Percentiles rank a stretch among this genome's conserved stretches.
phyloP scores from a whole-genome alignment of 192 early-diverging fungal species.

The Chytriomyces hyalinus region DNA sequence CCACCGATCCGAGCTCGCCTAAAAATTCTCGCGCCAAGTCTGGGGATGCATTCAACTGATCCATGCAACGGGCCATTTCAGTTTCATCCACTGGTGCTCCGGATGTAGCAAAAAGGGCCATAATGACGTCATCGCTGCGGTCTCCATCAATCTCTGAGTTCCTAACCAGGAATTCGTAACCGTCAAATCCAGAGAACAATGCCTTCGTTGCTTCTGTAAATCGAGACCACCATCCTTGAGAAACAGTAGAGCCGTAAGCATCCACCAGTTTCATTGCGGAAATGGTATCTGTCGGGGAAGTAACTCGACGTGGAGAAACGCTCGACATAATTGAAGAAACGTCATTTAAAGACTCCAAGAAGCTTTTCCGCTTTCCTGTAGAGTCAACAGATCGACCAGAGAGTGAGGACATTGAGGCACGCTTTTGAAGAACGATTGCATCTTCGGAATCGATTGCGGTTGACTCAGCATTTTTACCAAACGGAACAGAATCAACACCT shows the following conservation, averaged over 20 bases:
- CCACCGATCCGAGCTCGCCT: neutral
- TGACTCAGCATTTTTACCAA: neutral
- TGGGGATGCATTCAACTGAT: neutral
- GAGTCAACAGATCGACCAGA: neutral
- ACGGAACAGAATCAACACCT: neutral
- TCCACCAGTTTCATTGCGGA: neutral
- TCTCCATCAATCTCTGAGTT: slow-evolving; percentile 3
- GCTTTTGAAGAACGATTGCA: neutral
- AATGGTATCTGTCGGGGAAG: slow-evolving; percentile 22
- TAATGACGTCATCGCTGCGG: neutral
- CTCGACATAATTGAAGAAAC: slow-evolving; percentile 2
- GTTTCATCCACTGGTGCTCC: slow-evolving; percentile 2
- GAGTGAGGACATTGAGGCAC: neutral
- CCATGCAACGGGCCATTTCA: neutral
- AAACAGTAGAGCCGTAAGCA: slow-evolving; percentile 5
- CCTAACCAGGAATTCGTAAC: slow-evolving; percentile 17
- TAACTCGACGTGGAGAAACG: neutral
- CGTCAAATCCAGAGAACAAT: slow-evolving; percentile 8
- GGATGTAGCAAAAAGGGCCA: neutral
- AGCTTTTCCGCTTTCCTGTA: slow-evolving; percentile 11
- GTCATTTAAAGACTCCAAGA: slow-evolving; percentile 25
- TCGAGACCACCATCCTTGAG: slow-evolving; percentile 29
- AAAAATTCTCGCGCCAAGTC: slow-evolving; percentile 10
- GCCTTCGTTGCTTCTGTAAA: slow-evolving; percentile 3
- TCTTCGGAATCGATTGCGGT: neutral